A percentile compares a stretch with the other conserved stretches of the same genome.
phyloP scores from a whole-genome alignment of 2,329 filamentous ascomycete genomes.

The Stagonosporopsis tanaceti region DNA sequence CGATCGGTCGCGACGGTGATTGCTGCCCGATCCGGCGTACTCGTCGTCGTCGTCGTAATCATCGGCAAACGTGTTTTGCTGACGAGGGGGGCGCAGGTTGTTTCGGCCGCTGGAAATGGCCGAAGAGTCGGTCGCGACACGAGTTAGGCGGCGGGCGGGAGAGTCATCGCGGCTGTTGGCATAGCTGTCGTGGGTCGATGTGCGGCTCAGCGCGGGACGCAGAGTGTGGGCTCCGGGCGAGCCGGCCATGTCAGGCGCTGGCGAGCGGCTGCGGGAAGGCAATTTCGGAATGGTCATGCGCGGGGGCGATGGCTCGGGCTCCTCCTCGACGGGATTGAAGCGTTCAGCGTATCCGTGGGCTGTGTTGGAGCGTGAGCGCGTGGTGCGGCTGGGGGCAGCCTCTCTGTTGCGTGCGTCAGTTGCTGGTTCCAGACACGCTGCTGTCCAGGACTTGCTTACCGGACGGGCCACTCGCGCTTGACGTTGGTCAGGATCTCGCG shows the following conservation, averaged over 20 bases:
- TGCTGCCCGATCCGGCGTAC: conserved; percentile 35
- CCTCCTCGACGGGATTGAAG: conserved; percentile 65
- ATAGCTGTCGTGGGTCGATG: conserved; percentile 67
- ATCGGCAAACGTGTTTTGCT: conserved; percentile 46
- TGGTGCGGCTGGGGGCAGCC: conserved; percentile 48
- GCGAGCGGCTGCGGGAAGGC: conserved; percentile 54
- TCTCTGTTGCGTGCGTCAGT: conserved; percentile 38
- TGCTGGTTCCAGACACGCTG: neutral
- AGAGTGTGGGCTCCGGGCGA: conserved; percentile 45
- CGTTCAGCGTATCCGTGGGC: conserved; percentile 70
- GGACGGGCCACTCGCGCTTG: conserved; percentile 73
- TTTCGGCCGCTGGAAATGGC: conserved; percentile 57
- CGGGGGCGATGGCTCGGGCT: conserved; percentile 59
- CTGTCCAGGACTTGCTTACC: conserved; percentile 52
- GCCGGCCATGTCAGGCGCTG: conserved; percentile 38
- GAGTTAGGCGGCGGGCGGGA: conserved; percentile 59
- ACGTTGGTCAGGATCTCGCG: conserved; percentile 79
- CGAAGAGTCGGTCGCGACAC: conserved; percentile 64
- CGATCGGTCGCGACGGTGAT: conserved; percentile 54
- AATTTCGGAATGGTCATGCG: conserved; percentile 56
- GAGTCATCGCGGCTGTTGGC: conserved; percentile 62
- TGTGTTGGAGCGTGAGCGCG: conserved; percentile 68
- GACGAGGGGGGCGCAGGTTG: conserved; percentile 54
- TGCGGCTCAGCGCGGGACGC: conserved; percentile 60
- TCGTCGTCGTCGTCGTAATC: conserved; percentile 49